Conservation (phyloP, 2,329 filamentous ascomycete species). For the Epichloe gansuensis region DNA sequence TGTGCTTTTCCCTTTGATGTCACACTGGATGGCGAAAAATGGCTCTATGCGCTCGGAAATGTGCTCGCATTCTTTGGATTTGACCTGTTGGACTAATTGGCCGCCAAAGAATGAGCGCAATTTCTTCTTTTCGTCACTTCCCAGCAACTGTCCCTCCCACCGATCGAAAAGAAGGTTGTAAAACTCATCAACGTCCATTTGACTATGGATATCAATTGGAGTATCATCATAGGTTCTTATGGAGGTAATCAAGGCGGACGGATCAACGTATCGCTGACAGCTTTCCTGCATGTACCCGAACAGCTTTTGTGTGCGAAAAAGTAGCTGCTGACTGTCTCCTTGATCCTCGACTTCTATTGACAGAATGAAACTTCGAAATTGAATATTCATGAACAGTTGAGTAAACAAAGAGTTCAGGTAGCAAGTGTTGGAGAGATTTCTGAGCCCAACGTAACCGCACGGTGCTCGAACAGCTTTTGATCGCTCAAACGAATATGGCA, state of each 20-base stretch:
- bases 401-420: slow-evolving; percentile 92
- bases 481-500: slow-evolving; percentile 50
- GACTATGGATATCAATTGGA: slow-evolving; percentile 71
- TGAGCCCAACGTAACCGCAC: slow-evolving; percentile 78
- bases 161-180: slow-evolving; percentile 88
- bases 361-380: slow-evolving; percentile 78
- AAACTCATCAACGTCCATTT: slow-evolving; percentile 98
- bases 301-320: slow-evolving; percentile 65
- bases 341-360: slow-evolving; percentile 42
- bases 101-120: slow-evolving; percentile 84
- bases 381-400: slow-evolving; percentile 89
- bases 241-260: slow-evolving; percentile 55
- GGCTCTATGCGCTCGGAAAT: slow-evolving; percentile 83
- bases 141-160: slow-evolving; percentile 70
- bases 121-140: slow-evolving; percentile 51
- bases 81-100: slow-evolving; percentile 85
- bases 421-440: slow-evolving; percentile 89
- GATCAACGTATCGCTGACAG: slow-evolving; percentile 59
- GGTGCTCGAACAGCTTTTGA: slow-evolving; percentile 55
- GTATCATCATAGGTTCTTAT: slow-evolving; percentile 75
- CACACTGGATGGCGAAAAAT: slow-evolving; percentile 90
- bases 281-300: slow-evolving; percentile 82
- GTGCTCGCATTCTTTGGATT: slow-evolving; percentile 86
- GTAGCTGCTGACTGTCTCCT: slow-evolving; percentile 48
- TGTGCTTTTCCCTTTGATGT: slow-evolving; percentile 81